phyloP scores from a whole-genome alignment of 257 asterid species.

The Fraxinus americana region DNA sequence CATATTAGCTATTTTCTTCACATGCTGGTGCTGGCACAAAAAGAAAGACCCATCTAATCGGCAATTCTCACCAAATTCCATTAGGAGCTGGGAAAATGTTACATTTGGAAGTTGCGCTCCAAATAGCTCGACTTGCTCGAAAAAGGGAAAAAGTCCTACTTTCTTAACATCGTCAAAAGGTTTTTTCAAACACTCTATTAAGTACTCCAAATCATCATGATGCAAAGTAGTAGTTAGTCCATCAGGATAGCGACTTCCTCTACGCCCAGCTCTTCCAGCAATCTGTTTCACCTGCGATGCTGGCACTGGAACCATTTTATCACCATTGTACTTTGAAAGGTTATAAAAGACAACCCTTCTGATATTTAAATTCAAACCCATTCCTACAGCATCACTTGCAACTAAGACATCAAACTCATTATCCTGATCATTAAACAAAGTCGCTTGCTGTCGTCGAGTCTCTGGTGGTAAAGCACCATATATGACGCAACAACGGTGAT shows the following conservation, averaged over 20 bases:
- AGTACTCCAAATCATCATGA: slow-evolving; percentile 71
- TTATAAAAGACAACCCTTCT: slow-evolving; percentile 72
- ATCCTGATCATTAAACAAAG: slow-evolving; percentile 70
- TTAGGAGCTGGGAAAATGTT: slow-evolving; percentile 70
- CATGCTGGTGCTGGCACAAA: slow-evolving; percentile 74
- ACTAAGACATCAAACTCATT: slow-evolving; percentile 79
- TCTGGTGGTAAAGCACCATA: slow-evolving; percentile 97
- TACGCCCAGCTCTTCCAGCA: slow-evolving; percentile 97
- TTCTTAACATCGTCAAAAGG: slow-evolving; percentile 80
- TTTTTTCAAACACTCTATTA: slow-evolving; percentile 79
- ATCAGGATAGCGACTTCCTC: slow-evolving; percentile 93
- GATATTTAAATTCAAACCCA: slow-evolving; percentile 93
- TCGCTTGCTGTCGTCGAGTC: slow-evolving; percentile 90
- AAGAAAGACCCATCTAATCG: slow-evolving; percentile 75
- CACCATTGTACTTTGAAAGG: slow-evolving; percentile 81
- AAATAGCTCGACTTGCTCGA: slow-evolving; percentile 88
- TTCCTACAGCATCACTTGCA: slow-evolving; percentile 97
- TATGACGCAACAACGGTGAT: slow-evolving; percentile 87
- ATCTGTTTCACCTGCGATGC: slow-evolving; percentile 95
- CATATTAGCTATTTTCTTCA: slow-evolving; percentile 84
- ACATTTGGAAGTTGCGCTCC: slow-evolving; percentile 68
- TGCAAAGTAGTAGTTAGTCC: slow-evolving; percentile 85
- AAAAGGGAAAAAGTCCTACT: slow-evolving; percentile 94
- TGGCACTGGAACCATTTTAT: slow-evolving; percentile 75
- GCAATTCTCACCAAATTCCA: slow-evolving; percentile 68